Conservation (phyloP, 2,329 filamentous ascomycete genomes). For the Fusarium drepaniforme region DNA sequence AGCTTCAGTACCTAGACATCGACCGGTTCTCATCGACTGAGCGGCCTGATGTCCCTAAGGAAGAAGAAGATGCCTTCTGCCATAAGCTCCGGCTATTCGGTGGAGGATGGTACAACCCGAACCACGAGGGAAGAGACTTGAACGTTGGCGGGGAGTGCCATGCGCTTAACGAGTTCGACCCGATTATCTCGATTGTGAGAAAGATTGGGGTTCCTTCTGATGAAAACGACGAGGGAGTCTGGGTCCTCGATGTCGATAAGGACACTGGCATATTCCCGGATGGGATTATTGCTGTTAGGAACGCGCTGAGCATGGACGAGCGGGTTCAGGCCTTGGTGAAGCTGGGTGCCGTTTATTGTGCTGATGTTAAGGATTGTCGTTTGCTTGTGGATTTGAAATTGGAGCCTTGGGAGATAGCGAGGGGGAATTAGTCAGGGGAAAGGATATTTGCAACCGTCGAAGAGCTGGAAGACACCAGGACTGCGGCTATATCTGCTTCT, state of each 20-base stretch:
- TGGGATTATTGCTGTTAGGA: slow-evolving; percentile 10
- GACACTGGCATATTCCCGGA: slow-evolving; percentile 11
- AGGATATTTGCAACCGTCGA: not conserved
- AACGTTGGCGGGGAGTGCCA: slow-evolving; percentile 6
- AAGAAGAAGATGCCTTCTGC: slow-evolving; percentile 18
- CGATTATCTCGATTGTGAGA: slow-evolving; percentile 11
- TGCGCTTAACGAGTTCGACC: slow-evolving; percentile 8
- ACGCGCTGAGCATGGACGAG: slow-evolving; percentile 15
- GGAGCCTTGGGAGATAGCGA: not conserved
- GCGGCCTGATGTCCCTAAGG: slow-evolving; percentile 8
- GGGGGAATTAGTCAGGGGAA: not conserved
- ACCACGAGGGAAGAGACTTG: slow-evolving; percentile 10
- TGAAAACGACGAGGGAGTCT: slow-evolving; percentile 7
- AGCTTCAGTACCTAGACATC: slow-evolving; percentile 15
- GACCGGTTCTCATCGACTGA: slow-evolving; percentile 19
- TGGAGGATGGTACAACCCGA: slow-evolving; percentile 15
- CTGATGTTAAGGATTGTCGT: not conserved
- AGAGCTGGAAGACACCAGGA: too few species aligned
- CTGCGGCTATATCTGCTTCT: too few species aligned
- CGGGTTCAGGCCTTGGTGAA: slow-evolving; percentile 13
- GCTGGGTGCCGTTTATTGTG: slow-evolving; percentile 3
- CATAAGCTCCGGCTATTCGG: slow-evolving; percentile 15
- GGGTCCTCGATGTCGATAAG: slow-evolving; percentile 14
- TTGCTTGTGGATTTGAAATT: not conserved
- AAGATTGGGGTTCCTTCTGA: slow-evolving; percentile 13